A percentile compares a stretch with the other conserved stretches of the same genome.
These are phyloP conservation scores for Corrigiola litoralis DNA, from an alignment of 179 eudicot genomes.

Conservation along the genomic window DNA sequence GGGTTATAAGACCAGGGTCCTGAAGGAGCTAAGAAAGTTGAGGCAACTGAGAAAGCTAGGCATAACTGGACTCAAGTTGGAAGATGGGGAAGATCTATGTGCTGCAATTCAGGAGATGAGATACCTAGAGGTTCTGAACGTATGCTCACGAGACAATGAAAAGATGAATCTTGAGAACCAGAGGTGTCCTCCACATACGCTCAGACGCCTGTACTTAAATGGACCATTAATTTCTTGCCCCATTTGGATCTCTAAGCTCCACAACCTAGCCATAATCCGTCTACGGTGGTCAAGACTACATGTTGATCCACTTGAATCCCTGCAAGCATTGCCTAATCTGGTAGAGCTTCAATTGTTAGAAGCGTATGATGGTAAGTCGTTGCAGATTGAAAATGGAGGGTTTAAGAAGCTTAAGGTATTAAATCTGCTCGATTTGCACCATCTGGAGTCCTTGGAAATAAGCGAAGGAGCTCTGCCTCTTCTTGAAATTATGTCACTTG, in stretches of 20 bases:
- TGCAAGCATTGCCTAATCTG: constrained; percentile 12
- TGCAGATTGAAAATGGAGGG: background rate
- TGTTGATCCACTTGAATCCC: background rate
- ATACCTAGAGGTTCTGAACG: constrained; percentile 10
- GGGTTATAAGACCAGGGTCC: background rate
- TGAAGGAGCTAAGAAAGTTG: constrained; percentile 10
- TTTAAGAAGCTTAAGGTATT: constrained; percentile 19
- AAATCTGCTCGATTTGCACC: constrained; percentile 9
- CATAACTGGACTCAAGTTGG: background rate
- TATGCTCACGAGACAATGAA: background rate
- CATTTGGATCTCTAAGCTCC: constrained; percentile 5
- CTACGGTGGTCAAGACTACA: constrained; percentile 17
- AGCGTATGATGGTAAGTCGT: constrained; percentile 6
- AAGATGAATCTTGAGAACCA: constrained; percentile 7
- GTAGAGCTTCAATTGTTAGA: constrained; percentile 22
- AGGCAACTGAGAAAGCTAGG: constrained; percentile 25
- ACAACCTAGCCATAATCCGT: constrained; percentile 12
- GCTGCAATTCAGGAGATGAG: constrained; percentile 16
- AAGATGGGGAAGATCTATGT: constrained; percentile 7
- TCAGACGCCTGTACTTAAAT: constrained; percentile 13
- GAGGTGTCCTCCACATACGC: constrained; percentile 7
- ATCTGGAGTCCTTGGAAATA: background rate
- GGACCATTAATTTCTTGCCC: constrained; percentile 16
- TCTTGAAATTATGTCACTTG: constrained; percentile 13
- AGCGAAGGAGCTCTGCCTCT: constrained; percentile 10